A percentile compares a stretch with the other conserved stretches of the same genome.
Evolutionary conservation across 1,139 yeast species (phyloP).

Genomic region (Debaryomyces fabryi): DNA sequence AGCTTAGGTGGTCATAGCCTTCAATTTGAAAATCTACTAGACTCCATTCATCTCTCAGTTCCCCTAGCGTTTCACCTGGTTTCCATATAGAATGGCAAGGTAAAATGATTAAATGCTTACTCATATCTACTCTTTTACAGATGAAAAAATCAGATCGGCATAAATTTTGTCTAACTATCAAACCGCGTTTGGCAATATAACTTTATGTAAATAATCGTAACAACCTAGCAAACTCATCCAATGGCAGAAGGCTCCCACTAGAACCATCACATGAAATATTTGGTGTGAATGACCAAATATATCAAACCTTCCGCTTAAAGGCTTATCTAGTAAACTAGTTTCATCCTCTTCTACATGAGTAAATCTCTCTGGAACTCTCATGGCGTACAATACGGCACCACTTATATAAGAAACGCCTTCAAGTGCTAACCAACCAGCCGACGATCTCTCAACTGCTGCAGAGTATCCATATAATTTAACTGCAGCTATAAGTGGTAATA

Average conservation of each 20-base stretch:
- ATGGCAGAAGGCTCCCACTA: constrained; percentile 79
- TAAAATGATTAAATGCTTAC: constrained; percentile 45
- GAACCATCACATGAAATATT: constrained; percentile 81
- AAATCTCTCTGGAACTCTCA: constrained; percentile 74
- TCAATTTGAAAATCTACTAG: constrained; percentile 68
- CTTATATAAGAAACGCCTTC: constrained; percentile 76
- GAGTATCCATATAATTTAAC: constrained; percentile 32
- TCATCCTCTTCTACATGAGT: constrained; percentile 54
- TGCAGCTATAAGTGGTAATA: constrained; percentile 66
- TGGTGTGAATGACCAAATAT: constrained; percentile 86
- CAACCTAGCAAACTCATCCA: constrained; percentile 65
- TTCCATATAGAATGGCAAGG: constrained; percentile 77
- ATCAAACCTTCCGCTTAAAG: constrained; percentile 53
- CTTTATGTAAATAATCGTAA: constrained; percentile 52
- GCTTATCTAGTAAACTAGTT: constrained; percentile 17
- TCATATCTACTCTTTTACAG: constrained; percentile 1
- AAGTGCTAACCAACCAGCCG: constrained; percentile 59
- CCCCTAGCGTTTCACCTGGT: constrained; percentile 37
- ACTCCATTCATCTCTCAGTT: constrained; percentile 55
- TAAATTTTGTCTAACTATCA: neutral
- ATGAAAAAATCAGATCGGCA: neutral
- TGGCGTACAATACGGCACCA: constrained; percentile 82
- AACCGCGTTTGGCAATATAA: constrained; percentile 12
- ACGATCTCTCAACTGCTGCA: constrained; percentile 54
- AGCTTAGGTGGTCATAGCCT: constrained; percentile 67